phyloP scores from a whole-genome alignment of 805 yeast species.

The Cephaloascus albidus region DNA sequence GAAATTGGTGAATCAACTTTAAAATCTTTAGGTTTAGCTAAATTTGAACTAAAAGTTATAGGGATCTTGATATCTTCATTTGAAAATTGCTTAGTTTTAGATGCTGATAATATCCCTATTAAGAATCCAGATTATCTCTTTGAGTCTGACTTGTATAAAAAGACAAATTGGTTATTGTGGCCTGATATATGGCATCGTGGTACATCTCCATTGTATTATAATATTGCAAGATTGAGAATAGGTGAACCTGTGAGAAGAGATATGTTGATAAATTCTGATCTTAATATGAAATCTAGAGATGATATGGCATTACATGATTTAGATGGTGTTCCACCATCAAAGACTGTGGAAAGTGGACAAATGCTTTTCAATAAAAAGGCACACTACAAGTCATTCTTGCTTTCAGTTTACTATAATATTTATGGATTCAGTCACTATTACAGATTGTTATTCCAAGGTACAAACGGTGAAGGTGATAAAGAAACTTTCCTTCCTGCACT shows the following conservation, averaged over 20 bases:
- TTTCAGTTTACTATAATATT: constrained; percentile 24
- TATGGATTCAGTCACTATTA: constrained; percentile 19
- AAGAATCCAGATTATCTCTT: constrained; percentile 18
- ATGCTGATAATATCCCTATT: constrained; percentile 23
- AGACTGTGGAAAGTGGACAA: constrained; percentile 25
- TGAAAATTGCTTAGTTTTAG: constrained; percentile 20
- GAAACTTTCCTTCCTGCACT: constrained; percentile 21
- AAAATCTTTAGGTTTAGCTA: constrained; percentile 9
- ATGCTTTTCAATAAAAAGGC: constrained; percentile 22
- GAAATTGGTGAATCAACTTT: constrained; percentile 14
- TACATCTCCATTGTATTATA: constrained; percentile 21
- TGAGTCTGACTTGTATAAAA: constrained; percentile 38
- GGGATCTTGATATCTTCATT: constrained; percentile 23
- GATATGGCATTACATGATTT: constrained; percentile 20
- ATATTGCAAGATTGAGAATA: constrained; percentile 16
- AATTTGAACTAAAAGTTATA: constrained; percentile 19
- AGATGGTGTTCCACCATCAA: constrained; percentile 18
- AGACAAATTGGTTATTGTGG: constrained; percentile 20
- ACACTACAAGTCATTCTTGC: constrained; percentile 19
- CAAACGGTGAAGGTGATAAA: constrained; percentile 22
- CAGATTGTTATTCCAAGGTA: constrained; percentile 23
- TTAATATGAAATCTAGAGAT: constrained; percentile 11
- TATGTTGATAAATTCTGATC: constrained; percentile 17
- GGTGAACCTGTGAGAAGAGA: constrained; percentile 20
- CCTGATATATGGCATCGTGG: constrained; percentile 26